Conservation (phyloP, 2,329 filamentous ascomycete genomes). For the Venturia aucupariae region DNA sequence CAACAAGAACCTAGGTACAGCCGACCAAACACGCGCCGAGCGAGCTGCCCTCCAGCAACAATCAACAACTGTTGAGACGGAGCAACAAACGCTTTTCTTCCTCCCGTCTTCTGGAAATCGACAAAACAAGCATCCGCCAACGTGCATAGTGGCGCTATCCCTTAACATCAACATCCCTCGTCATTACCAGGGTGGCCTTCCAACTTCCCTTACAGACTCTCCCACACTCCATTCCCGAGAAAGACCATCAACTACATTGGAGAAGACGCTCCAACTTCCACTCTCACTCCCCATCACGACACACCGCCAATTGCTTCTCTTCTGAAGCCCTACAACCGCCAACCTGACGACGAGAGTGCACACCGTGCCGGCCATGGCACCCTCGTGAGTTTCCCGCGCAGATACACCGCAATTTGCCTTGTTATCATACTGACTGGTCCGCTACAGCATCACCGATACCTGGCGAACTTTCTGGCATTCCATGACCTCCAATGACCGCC, state of each 20-base stretch:
- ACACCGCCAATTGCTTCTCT: not conserved
- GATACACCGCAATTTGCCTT: not conserved
- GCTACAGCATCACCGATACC: conserved; percentile 30
- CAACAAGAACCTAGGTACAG: not conserved
- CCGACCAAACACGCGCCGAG: not conserved
- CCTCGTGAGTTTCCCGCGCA: conserved; percentile 10
- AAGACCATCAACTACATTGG: not conserved
- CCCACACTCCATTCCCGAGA: not conserved
- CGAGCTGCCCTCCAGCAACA: not conserved
- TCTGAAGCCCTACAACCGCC: not conserved
- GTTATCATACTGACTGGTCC: not conserved
- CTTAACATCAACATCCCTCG: conserved; percentile 8
- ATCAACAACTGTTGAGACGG: not conserved
- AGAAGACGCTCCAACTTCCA: not conserved
- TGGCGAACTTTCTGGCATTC: conserved; percentile 93
- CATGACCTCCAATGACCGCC: conserved; percentile 65
- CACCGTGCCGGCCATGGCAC: conserved; percentile 15
- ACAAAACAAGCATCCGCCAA: not conserved
- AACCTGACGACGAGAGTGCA: conserved; percentile 9
- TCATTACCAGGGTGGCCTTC: not conserved
- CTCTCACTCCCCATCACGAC: not conserved
- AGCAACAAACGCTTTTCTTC: not conserved
- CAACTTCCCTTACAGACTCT: not conserved
- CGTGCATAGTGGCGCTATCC: conserved; percentile 1
- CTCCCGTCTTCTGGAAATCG: not conserved